phyloP scores from a whole-genome alignment of 352 stramenopile genomes.

The Blastocystis sp. region DNA sequence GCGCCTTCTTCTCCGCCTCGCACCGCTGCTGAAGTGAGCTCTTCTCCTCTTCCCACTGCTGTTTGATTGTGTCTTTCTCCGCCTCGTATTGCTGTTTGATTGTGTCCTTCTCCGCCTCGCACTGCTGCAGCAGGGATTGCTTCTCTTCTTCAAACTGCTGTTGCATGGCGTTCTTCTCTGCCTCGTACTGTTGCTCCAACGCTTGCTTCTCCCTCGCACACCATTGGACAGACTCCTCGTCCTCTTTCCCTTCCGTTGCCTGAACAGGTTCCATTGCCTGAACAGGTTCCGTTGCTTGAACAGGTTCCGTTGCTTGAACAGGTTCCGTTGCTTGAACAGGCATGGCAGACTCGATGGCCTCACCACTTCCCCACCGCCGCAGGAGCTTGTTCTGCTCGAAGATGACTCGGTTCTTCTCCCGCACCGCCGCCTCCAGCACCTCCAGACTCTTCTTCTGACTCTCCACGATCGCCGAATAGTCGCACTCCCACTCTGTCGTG shows the following conservation, averaged over 20 bases:
- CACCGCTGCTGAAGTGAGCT: neutral
- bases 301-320: neutral
- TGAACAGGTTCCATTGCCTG: neutral
- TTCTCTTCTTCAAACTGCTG: too few species aligned
- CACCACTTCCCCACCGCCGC: neutral
- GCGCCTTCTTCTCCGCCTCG: neutral
- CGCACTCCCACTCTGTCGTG: neutral
- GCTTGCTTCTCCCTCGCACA: too few species aligned
- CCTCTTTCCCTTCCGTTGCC: neutral
- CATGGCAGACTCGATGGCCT: too few species aligned
- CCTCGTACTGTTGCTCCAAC: too few species aligned
- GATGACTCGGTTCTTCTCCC: conserved; percentile 6
- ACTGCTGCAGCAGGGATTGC: too few species aligned
- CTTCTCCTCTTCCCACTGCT: neutral
- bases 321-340: neutral
- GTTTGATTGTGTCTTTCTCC: neutral
- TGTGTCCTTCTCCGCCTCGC: neutral
- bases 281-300: neutral
- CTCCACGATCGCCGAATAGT: neutral
- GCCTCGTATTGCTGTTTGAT: neutral
- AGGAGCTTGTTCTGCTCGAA: neutral
- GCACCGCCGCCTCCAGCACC: neutral
- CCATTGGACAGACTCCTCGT: neutral
- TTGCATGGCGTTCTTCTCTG: too few species aligned
- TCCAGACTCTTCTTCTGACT: neutral